Base-by-base conservation (phyloP, 768 basidiomycete species). In the Phallus indusiatus region DNA sequence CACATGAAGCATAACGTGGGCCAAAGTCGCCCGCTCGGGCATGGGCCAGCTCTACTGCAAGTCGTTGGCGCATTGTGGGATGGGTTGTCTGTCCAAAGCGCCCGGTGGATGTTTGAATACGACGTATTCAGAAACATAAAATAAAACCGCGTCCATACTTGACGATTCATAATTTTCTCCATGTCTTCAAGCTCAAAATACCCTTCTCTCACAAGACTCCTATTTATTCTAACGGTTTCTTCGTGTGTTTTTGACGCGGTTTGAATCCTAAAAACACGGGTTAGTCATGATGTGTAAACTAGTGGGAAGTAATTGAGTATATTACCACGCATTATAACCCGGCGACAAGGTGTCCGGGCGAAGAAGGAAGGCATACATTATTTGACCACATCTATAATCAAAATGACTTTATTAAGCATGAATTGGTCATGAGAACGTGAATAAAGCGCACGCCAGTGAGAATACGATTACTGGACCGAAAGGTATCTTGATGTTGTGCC, bases 381-480 rank as follows among this genome's bases (percentile, higher is more conserved):
- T 95, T 70, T 95, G 93, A 2, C 84, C 85, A 64, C 84, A 94
- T 16, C 88, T 90, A 20, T 9, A 57, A 47, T 5, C 10, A 47
- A 54, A 8, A 28, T 57, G 33, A 20, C 46, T 20, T 17, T 36
- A 42, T 9, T 21, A 2, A n/a, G n/a, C n/a, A 49, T 16, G 6
- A 20, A 7, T 18, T 8, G 33, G 5, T 6, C 9, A 20, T 50
- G 47, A 1, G 16, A 9, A 46, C 16, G 24, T 55, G 33, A n/a
- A n/a, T n/a, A n/a, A 17, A 17, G 69, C 80, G 11, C 66, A 90
- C 86, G 82, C 83, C 4, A 93, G 65, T 0, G 84, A 76, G 66
- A 97, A 96, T 10, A 95, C 79, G 8, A 94, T 69, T 0, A 90
- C 80, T 52, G 86, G 88, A 5, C 94, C 94, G 68, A 93, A 78